These are phyloP conservation scores for Voacanga thouarsii DNA, from an alignment of 257 asterid species.

Conservation along the genomic window DNA sequence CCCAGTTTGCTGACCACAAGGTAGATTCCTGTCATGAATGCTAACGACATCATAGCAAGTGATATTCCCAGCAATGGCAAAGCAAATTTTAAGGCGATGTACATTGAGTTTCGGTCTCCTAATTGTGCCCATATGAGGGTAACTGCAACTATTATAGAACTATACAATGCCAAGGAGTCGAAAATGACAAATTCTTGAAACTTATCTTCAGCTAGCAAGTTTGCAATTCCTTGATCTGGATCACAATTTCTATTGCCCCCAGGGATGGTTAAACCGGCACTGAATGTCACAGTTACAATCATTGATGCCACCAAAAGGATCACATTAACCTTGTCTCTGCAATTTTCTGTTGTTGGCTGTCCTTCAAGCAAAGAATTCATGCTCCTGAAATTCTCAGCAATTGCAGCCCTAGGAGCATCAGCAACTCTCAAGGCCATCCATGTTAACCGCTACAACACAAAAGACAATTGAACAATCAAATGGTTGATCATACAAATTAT, in stretches of 20 bases:
- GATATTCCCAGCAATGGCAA: slow-evolving; percentile 44
- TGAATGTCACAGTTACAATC: slow-evolving; percentile 49
- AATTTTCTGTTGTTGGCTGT: slow-evolving; percentile 33
- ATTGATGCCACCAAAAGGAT: slow-evolving; percentile 49
- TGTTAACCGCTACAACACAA: slow-evolving; percentile 12
- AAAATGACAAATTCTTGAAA: slow-evolving; percentile 46
- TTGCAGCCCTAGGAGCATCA: slow-evolving; percentile 3
- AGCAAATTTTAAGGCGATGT: slow-evolving; percentile 33
- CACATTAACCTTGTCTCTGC: slow-evolving; percentile 47
- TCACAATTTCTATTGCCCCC: slow-evolving; percentile 38
- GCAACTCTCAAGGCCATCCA: slow-evolving; percentile 16
- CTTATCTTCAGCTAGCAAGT: slow-evolving; percentile 34
- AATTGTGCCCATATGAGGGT: slow-evolving; percentile 53
- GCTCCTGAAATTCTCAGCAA: background rate
- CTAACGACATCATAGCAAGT: slow-evolving; percentile 41
- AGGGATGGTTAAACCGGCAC: slow-evolving; percentile 50
- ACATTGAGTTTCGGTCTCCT: slow-evolving; percentile 38
- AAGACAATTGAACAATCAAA: background rate
- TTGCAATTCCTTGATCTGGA: slow-evolving; percentile 43
- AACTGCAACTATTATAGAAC: slow-evolving; percentile 41
- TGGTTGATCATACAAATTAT: background rate
- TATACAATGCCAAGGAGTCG: slow-evolving; percentile 47
- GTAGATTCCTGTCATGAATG: slow-evolving; percentile 45
- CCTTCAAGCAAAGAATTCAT: slow-evolving; percentile 19
- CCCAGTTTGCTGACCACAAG: slow-evolving; percentile 44